These are phyloP conservation scores for Pythium phragmiticola DNA, from an alignment of 352 stramenopile species.

Conservation along the genomic window DNA sequence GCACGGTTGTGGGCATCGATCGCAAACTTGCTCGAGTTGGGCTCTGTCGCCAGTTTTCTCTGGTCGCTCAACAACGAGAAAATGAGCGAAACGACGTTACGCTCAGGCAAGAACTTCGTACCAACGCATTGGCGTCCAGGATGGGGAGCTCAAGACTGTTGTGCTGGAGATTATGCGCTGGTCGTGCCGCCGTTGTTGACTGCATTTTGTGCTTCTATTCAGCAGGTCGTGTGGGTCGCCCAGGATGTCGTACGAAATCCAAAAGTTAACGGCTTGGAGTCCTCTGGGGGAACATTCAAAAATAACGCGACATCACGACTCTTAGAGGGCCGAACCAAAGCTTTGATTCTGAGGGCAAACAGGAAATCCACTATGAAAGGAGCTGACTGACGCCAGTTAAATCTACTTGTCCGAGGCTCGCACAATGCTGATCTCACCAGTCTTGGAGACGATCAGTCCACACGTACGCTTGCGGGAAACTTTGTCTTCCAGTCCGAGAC, in stretches of 20 bases:
- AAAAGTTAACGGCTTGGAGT: not conserved
- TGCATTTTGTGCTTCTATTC: not conserved
- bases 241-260: not conserved
- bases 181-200: not conserved
- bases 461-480: slow-evolving; percentile 46
- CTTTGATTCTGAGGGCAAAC: not conserved
- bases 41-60: slow-evolving; percentile 48
- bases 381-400: not conserved
- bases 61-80: not conserved
- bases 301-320: not conserved
- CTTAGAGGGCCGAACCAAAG: not conserved
- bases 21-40: slow-evolving; percentile 80
- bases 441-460: slow-evolving; percentile 70
- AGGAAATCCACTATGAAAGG: not conserved
- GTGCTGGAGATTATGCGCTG: not conserved
- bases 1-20: slow-evolving; percentile 78
- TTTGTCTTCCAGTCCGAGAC: slow-evolving; percentile 81
- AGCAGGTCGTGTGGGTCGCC: not conserved
- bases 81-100: not conserved
- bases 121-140: slow-evolving; percentile 21
- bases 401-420: slow-evolving; percentile 34
- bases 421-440: slow-evolving; percentile 73
- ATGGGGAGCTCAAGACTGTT: slow-evolving; percentile 17
- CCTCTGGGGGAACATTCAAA: too few relatives aligned
- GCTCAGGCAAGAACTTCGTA: not conserved